Base-by-base conservation (phyloP, 2,329 filamentous ascomycete genomes). In the Ophiocordyceps sinensis region DNA sequence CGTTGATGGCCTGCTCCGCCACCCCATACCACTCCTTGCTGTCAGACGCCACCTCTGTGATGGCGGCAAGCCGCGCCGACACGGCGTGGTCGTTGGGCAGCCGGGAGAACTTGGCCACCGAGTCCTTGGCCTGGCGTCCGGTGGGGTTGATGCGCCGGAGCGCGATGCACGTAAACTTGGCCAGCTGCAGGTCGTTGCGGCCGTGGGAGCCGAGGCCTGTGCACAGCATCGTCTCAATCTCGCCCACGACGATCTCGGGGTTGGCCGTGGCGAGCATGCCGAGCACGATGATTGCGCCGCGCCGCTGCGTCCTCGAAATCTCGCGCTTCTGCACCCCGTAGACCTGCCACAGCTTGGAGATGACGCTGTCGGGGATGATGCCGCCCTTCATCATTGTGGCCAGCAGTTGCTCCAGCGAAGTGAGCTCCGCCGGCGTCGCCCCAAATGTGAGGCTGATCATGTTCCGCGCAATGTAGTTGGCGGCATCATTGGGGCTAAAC, bases 371-470 rank as follows among this genome's bases (percentile, higher is more conserved):
- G 2, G 85, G 82, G 46, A 98, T 80, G 58, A 88, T 75, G 13
- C 86, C 85, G 31, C 82, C 80, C 62, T 88, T 93, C 85, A 95
- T 94, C 91, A 98, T 98, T 0, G 87, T 96, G 46, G 85, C 86
- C 7, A 98, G 70, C 4, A 98, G 70, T 61, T 98, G 91, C 61
- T 98, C 91, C 9, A 98, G 70, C 37, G 87, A 96, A 0, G 91
- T 98, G 41, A 98, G 67, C 58, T 98, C 91, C 1, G 93, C 91
- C 1, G 89, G 86, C 0, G 89, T 94, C 1, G 89, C 88, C 26
- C 88, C 89, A 59, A 94, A 96, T 0, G 91, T 98, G 54, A 98
- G 66, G 69, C 88, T 95, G 61, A 96, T 96, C 89, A 98, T 98
- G 62, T 96, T 98, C 46, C 88, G 79, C 23, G 89, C 89, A 53